Evolutionary conservation across 805 yeast genomes (phyloP).

Genomic region (Lipomyces yamadae): DNA sequence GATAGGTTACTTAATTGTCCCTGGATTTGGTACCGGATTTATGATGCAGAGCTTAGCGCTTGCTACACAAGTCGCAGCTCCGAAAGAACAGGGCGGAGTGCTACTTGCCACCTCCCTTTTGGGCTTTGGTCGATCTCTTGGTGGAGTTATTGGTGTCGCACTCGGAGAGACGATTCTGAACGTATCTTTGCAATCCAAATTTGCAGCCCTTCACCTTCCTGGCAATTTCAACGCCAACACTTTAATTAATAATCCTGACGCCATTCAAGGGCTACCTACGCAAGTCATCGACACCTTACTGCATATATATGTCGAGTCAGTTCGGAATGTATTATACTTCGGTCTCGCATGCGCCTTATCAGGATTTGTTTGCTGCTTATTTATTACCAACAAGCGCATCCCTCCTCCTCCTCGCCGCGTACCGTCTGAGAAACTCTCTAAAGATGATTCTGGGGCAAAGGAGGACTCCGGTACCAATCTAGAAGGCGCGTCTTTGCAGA

Average conservation of each 20-base stretch:
- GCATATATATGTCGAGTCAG: not conserved
- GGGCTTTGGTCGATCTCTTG: slow-evolving; percentile 42
- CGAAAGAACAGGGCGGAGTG: slow-evolving; percentile 28
- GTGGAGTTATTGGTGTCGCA: slow-evolving; percentile 45
- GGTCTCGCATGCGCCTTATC: slow-evolving; percentile 6
- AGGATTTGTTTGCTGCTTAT: slow-evolving; percentile 2
- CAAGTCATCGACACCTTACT: not conserved
- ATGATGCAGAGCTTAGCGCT: slow-evolving; percentile 18
- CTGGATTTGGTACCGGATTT: slow-evolving; percentile 55
- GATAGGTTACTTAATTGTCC: slow-evolving; percentile 54
- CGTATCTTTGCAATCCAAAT: not conserved
- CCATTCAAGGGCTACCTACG: slow-evolving; percentile 2
- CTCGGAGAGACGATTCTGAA: slow-evolving; percentile 35
- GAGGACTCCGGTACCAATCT: not conserved
- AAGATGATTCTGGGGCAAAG: not conserved
- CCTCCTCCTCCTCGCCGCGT: not conserved
- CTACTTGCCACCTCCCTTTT: slow-evolving; percentile 44
- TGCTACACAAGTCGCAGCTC: slow-evolving; percentile 18
- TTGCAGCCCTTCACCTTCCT: not conserved
- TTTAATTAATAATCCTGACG: slow-evolving; percentile 5
- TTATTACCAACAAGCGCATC: slow-evolving; percentile 8
- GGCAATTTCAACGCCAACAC: not conserved
- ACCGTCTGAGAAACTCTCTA: not conserved
- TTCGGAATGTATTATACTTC: slow-evolving; percentile 1
- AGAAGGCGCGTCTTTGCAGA: not conserved